Percentiles rank a stretch among this genome's conserved stretches.
Conservation (phyloP, 441 rosid species). For the Mallotus japonicus region DNA sequence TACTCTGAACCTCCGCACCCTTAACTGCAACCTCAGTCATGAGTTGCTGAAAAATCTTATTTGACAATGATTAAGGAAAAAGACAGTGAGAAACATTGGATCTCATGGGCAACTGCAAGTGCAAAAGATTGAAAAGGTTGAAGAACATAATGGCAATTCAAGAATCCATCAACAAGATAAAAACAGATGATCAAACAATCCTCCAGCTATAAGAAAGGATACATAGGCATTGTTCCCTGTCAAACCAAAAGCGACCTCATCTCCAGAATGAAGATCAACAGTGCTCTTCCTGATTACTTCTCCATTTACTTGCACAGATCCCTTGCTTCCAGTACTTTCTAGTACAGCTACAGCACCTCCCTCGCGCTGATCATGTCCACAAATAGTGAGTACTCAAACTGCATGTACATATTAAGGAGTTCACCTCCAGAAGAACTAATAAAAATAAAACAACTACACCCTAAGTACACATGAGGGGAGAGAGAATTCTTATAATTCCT, state of each 20-base stretch:
- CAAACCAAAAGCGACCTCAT: slow-evolving; percentile 68
- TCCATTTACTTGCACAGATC: slow-evolving; percentile 78
- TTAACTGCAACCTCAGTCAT: slow-evolving; percentile 44
- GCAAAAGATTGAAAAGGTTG: not conserved
- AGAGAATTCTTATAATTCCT: not conserved
- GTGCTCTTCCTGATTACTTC: slow-evolving; percentile 47
- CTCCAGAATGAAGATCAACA: slow-evolving; percentile 65
- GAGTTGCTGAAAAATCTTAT: slow-evolving; percentile 65
- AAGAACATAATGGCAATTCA: not conserved
- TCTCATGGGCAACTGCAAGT: not conserved
- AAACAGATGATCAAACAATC: slow-evolving; percentile 1
- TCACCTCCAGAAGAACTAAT: slow-evolving; percentile 48
- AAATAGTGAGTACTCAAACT: slow-evolving; percentile 70
- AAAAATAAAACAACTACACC: slow-evolving; percentile 21
- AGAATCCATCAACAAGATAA: slow-evolving; percentile 3
- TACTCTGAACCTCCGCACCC: slow-evolving; percentile 51
- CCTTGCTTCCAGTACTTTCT: slow-evolving; percentile 78
- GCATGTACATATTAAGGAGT: slow-evolving; percentile 58
- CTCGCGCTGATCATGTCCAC: slow-evolving; percentile 81
- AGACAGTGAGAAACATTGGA: slow-evolving; percentile 12
- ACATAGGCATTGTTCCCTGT: slow-evolving; percentile 79
- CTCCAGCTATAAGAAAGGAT: slow-evolving; percentile 45
- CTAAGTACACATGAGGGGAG: not conserved
- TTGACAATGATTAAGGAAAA: slow-evolving; percentile 40
- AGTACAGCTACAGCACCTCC: slow-evolving; percentile 65